Percentiles rank a stretch among this genome's conserved stretches.
Evolutionary conservation across 2,329 filamentous ascomycete species (phyloP).

Genomic region (Aspergillus fructus): DNA sequence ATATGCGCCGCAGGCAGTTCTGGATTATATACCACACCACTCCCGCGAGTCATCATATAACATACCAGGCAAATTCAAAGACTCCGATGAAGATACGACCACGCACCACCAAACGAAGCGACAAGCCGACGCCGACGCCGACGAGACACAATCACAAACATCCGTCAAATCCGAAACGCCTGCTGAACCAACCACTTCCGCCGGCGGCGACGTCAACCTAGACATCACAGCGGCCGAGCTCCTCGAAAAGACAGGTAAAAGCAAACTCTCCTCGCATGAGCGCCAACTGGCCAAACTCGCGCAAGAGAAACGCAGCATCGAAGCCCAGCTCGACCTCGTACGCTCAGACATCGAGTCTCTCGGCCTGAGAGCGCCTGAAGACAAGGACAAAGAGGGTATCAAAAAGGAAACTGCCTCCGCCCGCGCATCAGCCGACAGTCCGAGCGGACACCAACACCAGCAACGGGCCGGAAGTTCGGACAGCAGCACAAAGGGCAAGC

Average conservation of each 20-base stretch:
- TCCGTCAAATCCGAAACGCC: conserved; percentile 22
- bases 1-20: conserved; percentile 51
- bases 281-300: conserved; percentile 46
- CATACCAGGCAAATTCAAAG: not conserved
- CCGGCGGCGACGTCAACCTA: conserved; percentile 22
- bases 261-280: conserved; percentile 37
- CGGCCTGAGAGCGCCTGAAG: conserved; percentile 10
- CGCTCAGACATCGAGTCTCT: conserved; percentile 35
- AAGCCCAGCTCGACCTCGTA: conserved; percentile 37
- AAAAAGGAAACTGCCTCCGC: not conserved
- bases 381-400: conserved; percentile 19
- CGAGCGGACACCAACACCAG: conserved; percentile 18
- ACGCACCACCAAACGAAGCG: not conserved
- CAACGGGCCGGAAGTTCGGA: not conserved
- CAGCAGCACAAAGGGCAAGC: not conserved
- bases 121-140: not conserved
- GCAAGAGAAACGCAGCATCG: conserved; percentile 39
- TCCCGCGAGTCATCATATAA: conserved; percentile 15
- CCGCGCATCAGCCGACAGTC: conserved; percentile 13
- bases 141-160: conserved; percentile 14
- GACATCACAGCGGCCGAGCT: conserved; percentile 24
- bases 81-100: not conserved
- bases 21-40: conserved; percentile 47
- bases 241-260: conserved; percentile 28
- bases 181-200: conserved; percentile 20